Evolutionary conservation across 108 stramenopile genomes (phyloP).

Genomic region (Conticribra guillardii): DNA sequence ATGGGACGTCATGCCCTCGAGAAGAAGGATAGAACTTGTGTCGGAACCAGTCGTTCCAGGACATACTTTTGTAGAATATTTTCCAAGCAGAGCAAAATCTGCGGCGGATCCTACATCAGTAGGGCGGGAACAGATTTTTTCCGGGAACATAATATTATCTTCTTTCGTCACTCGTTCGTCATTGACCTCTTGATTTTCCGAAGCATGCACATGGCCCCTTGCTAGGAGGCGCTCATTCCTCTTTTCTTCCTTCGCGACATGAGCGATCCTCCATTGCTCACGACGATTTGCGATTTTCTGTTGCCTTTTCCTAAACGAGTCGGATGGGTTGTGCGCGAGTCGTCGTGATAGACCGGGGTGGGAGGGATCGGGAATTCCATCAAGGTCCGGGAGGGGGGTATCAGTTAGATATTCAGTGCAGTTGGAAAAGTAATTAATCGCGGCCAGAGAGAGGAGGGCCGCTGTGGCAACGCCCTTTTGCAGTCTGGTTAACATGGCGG

Average conservation of each 20-base stretch:
- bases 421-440: background rate
- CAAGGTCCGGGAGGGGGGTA: background rate
- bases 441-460: background rate
- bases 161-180: too few relatives aligned
- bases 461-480: background rate
- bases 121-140: too few relatives aligned
- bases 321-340: background rate
- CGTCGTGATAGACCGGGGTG: background rate
- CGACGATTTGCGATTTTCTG: background rate
- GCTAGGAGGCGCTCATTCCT: background rate
- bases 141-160: too few relatives aligned
- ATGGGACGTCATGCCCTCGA: slow-evolving; percentile 6
- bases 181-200: background rate
- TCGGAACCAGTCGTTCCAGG: background rate
- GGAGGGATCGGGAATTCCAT: background rate
- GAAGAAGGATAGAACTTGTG: background rate
- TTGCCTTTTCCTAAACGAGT: background rate
- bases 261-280: background rate
- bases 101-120: too few relatives aligned
- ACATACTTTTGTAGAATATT: background rate
- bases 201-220: too few relatives aligned
- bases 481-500: background rate
- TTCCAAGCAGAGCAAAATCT: too few relatives aligned
- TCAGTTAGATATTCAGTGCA: background rate
- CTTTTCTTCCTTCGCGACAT: background rate